These are phyloP conservation scores for Colletotrichum salicis DNA, from an alignment of 2,329 filamentous ascomycete species.

Conservation along the genomic window DNA sequence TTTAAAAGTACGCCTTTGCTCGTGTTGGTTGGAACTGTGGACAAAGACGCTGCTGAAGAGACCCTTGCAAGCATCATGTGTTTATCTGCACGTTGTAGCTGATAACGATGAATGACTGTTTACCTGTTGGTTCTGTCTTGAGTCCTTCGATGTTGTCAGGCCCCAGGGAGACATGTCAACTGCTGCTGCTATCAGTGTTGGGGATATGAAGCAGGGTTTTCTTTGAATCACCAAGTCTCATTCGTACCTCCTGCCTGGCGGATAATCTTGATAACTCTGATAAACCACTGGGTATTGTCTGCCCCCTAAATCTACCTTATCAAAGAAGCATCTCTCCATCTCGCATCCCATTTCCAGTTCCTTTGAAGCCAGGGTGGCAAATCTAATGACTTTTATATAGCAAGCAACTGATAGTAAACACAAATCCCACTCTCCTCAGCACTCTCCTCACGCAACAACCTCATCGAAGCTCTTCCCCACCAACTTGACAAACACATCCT, in stretches of 20 bases:
- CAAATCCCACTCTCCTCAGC: not conserved
- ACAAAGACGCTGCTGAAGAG: not conserved
- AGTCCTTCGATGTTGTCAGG: too few species aligned
- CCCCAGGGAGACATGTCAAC: too few species aligned
- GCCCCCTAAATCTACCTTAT: too few species aligned
- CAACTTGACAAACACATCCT: conserved; percentile 74
- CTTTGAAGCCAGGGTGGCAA: too few species aligned
- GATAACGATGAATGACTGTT: not conserved
- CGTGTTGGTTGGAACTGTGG: not conserved
- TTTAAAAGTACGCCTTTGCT: not conserved
- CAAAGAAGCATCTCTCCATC: too few species aligned
- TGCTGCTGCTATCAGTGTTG: too few species aligned
- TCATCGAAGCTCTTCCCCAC: conserved; percentile 62
- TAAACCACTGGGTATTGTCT: too few species aligned
- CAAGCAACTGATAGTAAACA: not conserved
- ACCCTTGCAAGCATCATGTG: not conserved
- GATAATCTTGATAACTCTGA: too few species aligned
- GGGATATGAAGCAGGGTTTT: too few species aligned
- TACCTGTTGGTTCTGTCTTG: not conserved
- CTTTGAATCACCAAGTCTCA: too few species aligned
- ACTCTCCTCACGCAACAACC: not conserved
- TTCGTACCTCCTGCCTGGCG: too few species aligned
- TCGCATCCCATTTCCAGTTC: too few species aligned
- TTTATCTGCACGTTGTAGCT: not conserved
- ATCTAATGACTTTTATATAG: not conserved